A percentile compares a stretch with the other conserved stretches of the same genome.
Evolutionary conservation across 371 early-diverging fungal species (phyloP).

Genomic region (Apophysomyces variabilis): DNA sequence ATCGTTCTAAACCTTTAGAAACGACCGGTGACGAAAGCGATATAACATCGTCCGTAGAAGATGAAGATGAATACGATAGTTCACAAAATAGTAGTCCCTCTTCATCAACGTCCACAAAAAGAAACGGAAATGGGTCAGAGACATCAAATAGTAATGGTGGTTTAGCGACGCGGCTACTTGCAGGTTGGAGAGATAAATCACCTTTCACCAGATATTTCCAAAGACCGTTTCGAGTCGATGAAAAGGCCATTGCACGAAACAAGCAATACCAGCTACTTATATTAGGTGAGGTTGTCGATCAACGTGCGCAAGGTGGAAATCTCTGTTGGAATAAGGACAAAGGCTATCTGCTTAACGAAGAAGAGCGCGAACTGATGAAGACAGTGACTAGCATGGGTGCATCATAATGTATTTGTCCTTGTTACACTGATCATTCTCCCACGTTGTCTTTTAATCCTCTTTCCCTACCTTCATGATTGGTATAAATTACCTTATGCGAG

Average conservation of each 20-base stretch:
- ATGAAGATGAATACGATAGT: conserved; percentile 20
- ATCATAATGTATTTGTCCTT: conserved; percentile 2
- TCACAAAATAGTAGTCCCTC: neutral
- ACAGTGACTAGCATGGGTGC: conserved; percentile 37
- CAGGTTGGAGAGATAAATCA: conserved; percentile 17
- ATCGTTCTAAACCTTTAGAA: conserved; percentile 15
- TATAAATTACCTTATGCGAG: neutral
- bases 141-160: neutral
- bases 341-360: conserved; percentile 38
- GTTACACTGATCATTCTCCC: neutral
- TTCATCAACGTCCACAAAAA: conserved; percentile 1
- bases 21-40: neutral
- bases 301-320: conserved; percentile 29
- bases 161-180: conserved; percentile 20
- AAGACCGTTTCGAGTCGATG: conserved; percentile 46
- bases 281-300: conserved; percentile 39
- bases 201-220: conserved; percentile 31
- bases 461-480: neutral
- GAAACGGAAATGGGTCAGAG: conserved; percentile 10
- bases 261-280: conserved; percentile 51
- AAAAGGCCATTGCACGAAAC: conserved; percentile 47
- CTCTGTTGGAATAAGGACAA: conserved; percentile 34
- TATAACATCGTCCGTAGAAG: conserved; percentile 16
- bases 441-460: neutral
- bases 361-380: conserved; percentile 45